Evolutionary conservation across 78 protist genomes (phyloP).

Genomic region (Guillardia theta): DNA sequence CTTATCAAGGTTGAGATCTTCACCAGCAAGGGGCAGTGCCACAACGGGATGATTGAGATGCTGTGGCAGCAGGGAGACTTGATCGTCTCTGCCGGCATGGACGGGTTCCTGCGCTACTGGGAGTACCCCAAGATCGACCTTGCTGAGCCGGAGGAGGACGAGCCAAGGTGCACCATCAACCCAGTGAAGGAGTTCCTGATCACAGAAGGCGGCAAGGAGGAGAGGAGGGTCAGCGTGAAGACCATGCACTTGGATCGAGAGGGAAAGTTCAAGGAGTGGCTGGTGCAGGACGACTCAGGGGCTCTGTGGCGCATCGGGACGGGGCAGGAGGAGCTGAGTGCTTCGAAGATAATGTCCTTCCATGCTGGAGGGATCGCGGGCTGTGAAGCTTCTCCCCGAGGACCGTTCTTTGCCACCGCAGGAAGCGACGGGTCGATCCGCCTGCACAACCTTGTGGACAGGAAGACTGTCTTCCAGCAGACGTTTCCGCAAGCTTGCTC

Average conservation of each 20-base stretch:
- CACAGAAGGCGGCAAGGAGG: background rate
- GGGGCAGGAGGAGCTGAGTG: slow-evolving; percentile 24
- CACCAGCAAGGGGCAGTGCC: slow-evolving; percentile 43
- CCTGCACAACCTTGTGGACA: slow-evolving; percentile 29
- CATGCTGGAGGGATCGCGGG: slow-evolving; percentile 63
- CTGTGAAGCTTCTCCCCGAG: background rate
- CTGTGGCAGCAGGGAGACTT: background rate
- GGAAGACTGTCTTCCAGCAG: background rate
- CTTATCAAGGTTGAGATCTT: slow-evolving; percentile 61
- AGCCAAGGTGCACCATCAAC: background rate
- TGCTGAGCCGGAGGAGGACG: slow-evolving; percentile 55
- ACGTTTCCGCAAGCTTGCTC: background rate
- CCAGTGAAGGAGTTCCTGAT: background rate
- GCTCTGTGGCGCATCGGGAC: background rate
- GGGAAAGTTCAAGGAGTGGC: slow-evolving; percentile 30
- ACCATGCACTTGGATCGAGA: background rate
- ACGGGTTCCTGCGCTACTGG: slow-evolving; percentile 77
- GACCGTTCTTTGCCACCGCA: background rate
- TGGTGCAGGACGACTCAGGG: slow-evolving; percentile 11
- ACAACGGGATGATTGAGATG: slow-evolving; percentile 63
- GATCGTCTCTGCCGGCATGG: slow-evolving; percentile 76
- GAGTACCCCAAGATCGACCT: slow-evolving; percentile 47
- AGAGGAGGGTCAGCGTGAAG: background rate
- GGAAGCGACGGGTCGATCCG: slow-evolving; percentile 71
- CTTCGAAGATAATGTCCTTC: background rate